Conservation (phyloP, 768 basidiomycete genomes). For the Trametes elegans region DNA sequence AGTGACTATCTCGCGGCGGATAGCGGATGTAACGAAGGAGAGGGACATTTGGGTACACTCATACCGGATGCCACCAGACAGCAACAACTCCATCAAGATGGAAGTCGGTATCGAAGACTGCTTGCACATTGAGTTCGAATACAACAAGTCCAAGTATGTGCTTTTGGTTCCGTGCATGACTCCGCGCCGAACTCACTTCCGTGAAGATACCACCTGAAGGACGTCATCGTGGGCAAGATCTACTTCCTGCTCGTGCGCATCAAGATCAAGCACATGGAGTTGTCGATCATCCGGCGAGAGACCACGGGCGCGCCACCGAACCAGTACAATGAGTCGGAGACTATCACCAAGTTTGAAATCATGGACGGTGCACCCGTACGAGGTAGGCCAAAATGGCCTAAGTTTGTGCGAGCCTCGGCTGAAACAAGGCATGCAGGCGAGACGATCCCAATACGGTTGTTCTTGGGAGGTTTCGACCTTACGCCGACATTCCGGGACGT, state of each 20-base stretch:
- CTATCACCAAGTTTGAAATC: constrained; percentile 99
- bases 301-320: constrained; percentile 98
- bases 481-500: constrained; percentile 99
- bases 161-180: not conserved
- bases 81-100: constrained; percentile 99
- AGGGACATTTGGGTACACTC: constrained; percentile 97
- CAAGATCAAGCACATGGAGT: constrained; percentile 99
- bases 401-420: not conserved
- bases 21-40: constrained; percentile 93
- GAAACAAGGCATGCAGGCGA: constrained; percentile 57
- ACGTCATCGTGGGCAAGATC: constrained; percentile 99
- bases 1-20: constrained; percentile 84
- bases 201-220: constrained; percentile 92
- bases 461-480: constrained; percentile 96
- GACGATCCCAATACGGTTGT: constrained; percentile 96
- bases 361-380: constrained; percentile 99
- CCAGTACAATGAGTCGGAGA: constrained; percentile 98
- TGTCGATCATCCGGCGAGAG: constrained; percentile 95
- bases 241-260: constrained; percentile 98
- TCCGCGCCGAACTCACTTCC: not conserved
- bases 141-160: constrained; percentile 97
- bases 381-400: constrained; percentile 50
- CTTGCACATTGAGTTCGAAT: constrained; percentile 98
- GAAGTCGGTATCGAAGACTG: constrained; percentile 99
- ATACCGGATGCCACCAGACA: constrained; percentile 97